Conservation (phyloP, 164 flowering plant genomes). For the Nymphaea colorata region DNA sequence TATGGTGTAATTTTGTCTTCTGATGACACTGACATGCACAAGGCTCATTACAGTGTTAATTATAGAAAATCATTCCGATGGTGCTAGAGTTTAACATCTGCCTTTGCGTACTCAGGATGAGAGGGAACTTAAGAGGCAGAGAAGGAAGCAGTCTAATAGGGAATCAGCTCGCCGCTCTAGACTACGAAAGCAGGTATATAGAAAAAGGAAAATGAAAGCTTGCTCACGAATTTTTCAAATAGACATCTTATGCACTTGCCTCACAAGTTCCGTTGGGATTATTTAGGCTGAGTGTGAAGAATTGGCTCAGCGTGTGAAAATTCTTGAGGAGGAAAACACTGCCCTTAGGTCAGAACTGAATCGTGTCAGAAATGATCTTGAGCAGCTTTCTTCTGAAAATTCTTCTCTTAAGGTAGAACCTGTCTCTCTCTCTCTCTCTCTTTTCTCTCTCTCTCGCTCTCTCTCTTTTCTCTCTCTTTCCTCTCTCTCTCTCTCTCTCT, state of each 20-base stretch:
- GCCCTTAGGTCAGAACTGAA: conserved; percentile 57
- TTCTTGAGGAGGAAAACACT: conserved; percentile 70
- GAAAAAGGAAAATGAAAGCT: too few species aligned
- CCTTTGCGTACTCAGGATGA: conserved; percentile 49
- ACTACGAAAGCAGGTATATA: conserved; percentile 79
- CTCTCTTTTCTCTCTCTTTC: not conserved
- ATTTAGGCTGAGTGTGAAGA: conserved; percentile 93
- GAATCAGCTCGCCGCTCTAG: conserved; percentile 95
- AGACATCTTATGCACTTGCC: not conserved
- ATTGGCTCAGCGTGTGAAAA: conserved; percentile 74
- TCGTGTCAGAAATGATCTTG: conserved; percentile 62
- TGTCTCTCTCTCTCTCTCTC: not conserved
- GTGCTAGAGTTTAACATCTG: too few species aligned
- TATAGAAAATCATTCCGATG: too few species aligned
- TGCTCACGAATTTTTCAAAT: too few species aligned
- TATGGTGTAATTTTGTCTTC: not conserved
- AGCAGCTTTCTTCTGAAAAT: conserved; percentile 68
- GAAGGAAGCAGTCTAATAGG: conserved; percentile 94
- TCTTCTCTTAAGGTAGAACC: conserved; percentile 61
- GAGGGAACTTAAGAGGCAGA: conserved; percentile 83
- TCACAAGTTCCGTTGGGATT: not conserved
- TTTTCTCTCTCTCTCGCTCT: not conserved
- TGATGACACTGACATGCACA: not conserved
- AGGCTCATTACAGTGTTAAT: too few species aligned
- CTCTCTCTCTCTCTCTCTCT: not conserved